phyloP scores from a whole-genome alignment of 768 basidiomycete species.

The Piloderma croceum region DNA sequence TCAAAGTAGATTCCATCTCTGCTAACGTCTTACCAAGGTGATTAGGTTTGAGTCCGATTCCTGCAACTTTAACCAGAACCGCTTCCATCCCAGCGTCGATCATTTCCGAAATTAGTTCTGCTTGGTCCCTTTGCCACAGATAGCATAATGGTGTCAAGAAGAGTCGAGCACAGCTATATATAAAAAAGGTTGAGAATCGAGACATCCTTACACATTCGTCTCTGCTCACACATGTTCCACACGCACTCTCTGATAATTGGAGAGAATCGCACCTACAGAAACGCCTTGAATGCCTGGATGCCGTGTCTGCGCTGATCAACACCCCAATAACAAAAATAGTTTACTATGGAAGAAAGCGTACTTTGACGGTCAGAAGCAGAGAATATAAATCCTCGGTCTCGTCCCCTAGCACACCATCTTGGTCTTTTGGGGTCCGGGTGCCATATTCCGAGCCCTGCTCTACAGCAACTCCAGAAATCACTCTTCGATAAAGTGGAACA shows the following conservation, averaged over 20 bases:
- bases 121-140: conserved; percentile 91
- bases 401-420: conserved; percentile 65
- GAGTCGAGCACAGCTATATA: conserved; percentile 71
- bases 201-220: background rate
- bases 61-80: conserved; percentile 92
- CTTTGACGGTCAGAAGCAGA: conserved; percentile 73
- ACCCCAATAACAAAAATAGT: conserved; percentile 1
- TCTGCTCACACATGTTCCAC: conserved; percentile 90
- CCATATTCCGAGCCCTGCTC: conserved; percentile 88
- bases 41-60: conserved; percentile 73
- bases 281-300: conserved; percentile 84
- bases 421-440: conserved; percentile 39
- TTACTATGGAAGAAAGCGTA: conserved; percentile 21
- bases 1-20: conserved; percentile 68
- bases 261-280: conserved; percentile 93
- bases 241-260: conserved; percentile 93
- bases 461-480: conserved; percentile 77
- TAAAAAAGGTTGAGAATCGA: background rate
- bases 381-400: conserved; percentile 92
- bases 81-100: conserved; percentile 71
- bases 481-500: conserved; percentile 76
- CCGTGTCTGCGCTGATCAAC: conserved; percentile 52
- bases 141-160: conserved; percentile 77
- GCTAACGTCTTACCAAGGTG: conserved; percentile 76
- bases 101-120: conserved; percentile 84